Conservation (phyloP, 2,329 filamentous ascomycete genomes). For the Penicillium sp. region DNA sequence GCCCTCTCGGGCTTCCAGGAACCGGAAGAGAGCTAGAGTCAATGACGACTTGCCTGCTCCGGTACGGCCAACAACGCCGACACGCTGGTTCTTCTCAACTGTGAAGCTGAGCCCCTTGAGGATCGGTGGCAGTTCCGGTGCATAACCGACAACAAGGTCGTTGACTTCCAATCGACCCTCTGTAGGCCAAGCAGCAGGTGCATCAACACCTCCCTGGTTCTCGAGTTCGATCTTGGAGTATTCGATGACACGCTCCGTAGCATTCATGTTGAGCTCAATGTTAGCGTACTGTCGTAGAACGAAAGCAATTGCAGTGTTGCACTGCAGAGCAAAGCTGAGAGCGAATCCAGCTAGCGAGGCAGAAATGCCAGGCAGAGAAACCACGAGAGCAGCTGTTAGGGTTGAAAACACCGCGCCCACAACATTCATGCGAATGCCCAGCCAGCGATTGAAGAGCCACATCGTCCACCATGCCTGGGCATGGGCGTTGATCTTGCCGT, state of each 20-base stretch:
- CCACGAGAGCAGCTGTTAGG: constrained; percentile 68
- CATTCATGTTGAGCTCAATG: constrained; percentile 63
- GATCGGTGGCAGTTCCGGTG: constrained; percentile 65
- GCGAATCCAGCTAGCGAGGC: constrained; percentile 78
- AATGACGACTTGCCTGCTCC: constrained; percentile 45
- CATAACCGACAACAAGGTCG: constrained; percentile 74
- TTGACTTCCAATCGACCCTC: constrained; percentile 75
- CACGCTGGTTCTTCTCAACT: constrained; percentile 35
- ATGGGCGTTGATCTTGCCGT: constrained; percentile 71
- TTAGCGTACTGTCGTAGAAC: constrained; percentile 71
- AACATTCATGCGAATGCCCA: constrained; percentile 73
- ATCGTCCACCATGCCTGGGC: constrained; percentile 69
- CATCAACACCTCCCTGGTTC: constrained; percentile 32
- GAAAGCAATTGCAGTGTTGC: constrained; percentile 70
- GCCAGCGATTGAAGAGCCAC: constrained; percentile 78
- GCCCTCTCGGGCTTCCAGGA: constrained; percentile 37
- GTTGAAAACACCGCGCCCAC: constrained; percentile 74
- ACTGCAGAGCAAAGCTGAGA: constrained; percentile 74
- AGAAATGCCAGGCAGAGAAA: constrained; percentile 67
- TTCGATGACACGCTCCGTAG: constrained; percentile 56
- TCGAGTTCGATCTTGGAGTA: constrained; percentile 54
- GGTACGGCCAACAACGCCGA: constrained; percentile 44
- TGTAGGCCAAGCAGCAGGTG: constrained; percentile 39
- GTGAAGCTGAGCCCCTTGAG: constrained; percentile 36
- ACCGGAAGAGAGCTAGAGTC: constrained; percentile 40